These are phyloP conservation scores for Phialophora expanda DNA, from an alignment of 2,329 filamentous ascomycete genomes.

Conservation along the genomic window DNA sequence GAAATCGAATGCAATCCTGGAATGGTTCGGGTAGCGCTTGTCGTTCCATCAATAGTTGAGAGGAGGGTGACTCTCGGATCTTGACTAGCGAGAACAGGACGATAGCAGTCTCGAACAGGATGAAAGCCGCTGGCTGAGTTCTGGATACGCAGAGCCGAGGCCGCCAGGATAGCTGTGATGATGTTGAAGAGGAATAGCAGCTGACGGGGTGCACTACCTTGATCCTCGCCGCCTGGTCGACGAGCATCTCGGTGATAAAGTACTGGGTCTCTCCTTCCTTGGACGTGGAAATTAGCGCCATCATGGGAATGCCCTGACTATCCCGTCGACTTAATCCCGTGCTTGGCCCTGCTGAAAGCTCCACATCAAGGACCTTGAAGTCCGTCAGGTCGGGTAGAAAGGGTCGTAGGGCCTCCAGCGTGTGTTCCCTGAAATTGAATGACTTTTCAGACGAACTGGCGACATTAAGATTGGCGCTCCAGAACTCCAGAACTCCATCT, in stretches of 20 bases:
- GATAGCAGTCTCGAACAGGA: slow-evolving; percentile 78
- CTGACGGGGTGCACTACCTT: slow-evolving; percentile 71
- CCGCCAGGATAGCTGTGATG: slow-evolving; percentile 50
- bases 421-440: slow-evolving; percentile 68
- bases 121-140: slow-evolving; percentile 78
- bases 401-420: slow-evolving; percentile 61
- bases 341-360: slow-evolving; percentile 38
- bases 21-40: slow-evolving; percentile 70
- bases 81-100: slow-evolving; percentile 75
- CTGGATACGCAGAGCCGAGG: slow-evolving; percentile 78
- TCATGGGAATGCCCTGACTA: slow-evolving; percentile 52
- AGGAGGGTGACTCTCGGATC: slow-evolving; percentile 72
- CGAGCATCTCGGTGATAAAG: slow-evolving; percentile 72
- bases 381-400: slow-evolving; percentile 50
- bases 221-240: slow-evolving; percentile 63
- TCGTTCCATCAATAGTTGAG: slow-evolving; percentile 73
- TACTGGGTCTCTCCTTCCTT: slow-evolving; percentile 65
- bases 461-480: slow-evolving; percentile 87
- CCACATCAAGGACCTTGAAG: slow-evolving; percentile 74
- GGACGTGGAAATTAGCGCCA: slow-evolving; percentile 66
- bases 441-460: slow-evolving; percentile 77
- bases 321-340: slow-evolving; percentile 48
- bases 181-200: slow-evolving; percentile 62
- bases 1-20: slow-evolving; percentile 85
- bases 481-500: slow-evolving; percentile 78